Base-by-base conservation (phyloP, 1,284 basidiomycete genomes). In the Kwoniella shivajii region DNA sequence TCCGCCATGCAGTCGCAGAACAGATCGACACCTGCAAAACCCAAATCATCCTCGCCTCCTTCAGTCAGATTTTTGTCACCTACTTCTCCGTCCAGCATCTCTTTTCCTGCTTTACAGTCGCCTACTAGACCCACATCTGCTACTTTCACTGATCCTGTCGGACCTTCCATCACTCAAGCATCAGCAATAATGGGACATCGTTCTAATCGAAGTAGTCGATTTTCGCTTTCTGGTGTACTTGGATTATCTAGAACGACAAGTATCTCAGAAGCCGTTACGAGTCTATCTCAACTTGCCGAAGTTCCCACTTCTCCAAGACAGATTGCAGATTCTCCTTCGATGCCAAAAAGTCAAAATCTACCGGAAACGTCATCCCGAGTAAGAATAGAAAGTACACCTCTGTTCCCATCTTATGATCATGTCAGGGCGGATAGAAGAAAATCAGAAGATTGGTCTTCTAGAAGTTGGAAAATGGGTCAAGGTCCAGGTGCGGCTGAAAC, bases 221-320 rank as follows among this genome's bases (percentile, higher is more conserved):
- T 75, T 56, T 75, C 73, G 16, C 69, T 76, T 27, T 60, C 59
- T 36, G 72, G 69, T 24, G 68, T 72, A 10, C 59, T 75, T n/a
- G 73, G 74, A 9, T 57, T 71, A 27, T 58, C 49, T 6, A 61
- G 64, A 5, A 64, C 63, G 5, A 54, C 46, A 1, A 64, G 57
- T 51, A 60, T 65, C 44, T 65, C 61, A 26, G 72, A 66, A 10
- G 74, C 73, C 2, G 60, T 67, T 10, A 61, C 66, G 1, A 67
- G 62, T 39, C 60, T 76, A 13, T 52, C 66, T 24, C 62, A 66
- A 16, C 55, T 76, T 13, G 70, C 68, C 11, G 72, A 74, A 56
- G 38, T 30, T 18, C 50, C 56, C 18, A 36, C 56, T 26, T 47
- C 47, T 27, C 51, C 54, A 20, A 37, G 51, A 31, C 41, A 11